Conservation (phyloP, 306 rosid species). For the Medicago arabica region DNA sequence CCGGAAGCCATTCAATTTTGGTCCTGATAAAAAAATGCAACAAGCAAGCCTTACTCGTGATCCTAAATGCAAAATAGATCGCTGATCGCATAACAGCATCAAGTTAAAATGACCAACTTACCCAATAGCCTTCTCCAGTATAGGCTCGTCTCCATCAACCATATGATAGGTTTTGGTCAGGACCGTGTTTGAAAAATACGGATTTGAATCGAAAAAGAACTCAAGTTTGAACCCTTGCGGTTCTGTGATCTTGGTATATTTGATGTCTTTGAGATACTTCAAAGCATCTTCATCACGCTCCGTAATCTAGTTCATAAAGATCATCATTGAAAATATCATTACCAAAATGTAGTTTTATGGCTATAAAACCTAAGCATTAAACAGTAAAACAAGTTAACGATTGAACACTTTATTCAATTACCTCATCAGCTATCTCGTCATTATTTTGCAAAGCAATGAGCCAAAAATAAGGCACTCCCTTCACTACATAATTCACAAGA, state of each 20-base stretch:
- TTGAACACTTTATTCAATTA: slow-evolving; percentile 28
- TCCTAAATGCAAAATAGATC: background rate
- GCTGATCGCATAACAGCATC: background rate
- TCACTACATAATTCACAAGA: slow-evolving; percentile 50
- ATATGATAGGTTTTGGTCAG: slow-evolving; percentile 74
- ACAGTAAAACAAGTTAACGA: slow-evolving; percentile 25
- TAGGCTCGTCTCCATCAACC: slow-evolving; percentile 81
- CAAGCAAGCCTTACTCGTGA: background rate
- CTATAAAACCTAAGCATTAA: slow-evolving; percentile 17
- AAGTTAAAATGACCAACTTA: slow-evolving; percentile 22
- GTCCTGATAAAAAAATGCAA: slow-evolving; percentile 53
- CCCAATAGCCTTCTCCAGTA: slow-evolving; percentile 82
- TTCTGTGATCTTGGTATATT: slow-evolving; percentile 60
- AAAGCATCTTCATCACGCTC: slow-evolving; percentile 85
- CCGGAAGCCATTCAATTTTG: slow-evolving; percentile 73
- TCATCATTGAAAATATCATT: background rate
- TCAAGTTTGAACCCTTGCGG: slow-evolving; percentile 86
- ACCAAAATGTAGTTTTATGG: background rate
- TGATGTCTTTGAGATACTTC: slow-evolving; percentile 71
- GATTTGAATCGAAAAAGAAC: slow-evolving; percentile 71
- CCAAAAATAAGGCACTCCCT: slow-evolving; percentile 89
- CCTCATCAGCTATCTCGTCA: slow-evolving; percentile 76
- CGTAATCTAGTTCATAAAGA: slow-evolving; percentile 51
- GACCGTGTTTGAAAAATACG: slow-evolving; percentile 68
- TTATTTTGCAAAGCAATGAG: slow-evolving; percentile 75